Evolutionary conservation across 306 rosid species (phyloP), one percentile per base, ranked within the genome.

Genomic region (Arachis hypogaea): DNA sequence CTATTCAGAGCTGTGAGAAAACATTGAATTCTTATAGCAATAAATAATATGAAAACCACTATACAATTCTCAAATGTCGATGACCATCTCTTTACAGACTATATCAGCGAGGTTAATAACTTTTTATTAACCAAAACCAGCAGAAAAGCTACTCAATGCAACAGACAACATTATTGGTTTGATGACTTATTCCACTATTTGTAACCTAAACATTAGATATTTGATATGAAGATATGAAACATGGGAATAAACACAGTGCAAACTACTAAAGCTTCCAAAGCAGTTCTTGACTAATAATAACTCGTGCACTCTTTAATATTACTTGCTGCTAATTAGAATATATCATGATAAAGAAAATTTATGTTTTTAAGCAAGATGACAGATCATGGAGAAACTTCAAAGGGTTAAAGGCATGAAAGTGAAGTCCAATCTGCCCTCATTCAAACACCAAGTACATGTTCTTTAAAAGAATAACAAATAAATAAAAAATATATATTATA

Each of bases 271-370:
- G 36, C 59, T 59, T 71, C 67, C 38, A 29, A 59, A 59, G 3
- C 43, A 44, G 18, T 46, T 42, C 14, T 50, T 70, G 66, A 58
- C 7, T 56, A 50, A n/a, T 54, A 7, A 33, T 56, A 55, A 52
- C 22, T 71, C 59, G 30, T 62, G 63, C 0, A 9, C 9, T 45
- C 11, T 22, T 30, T 8, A 8, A 42, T n/a, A 59, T 45, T 46
- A 52, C 58, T 6, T 12, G 7, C 58, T n/a, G 58, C 6, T 52
- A 52, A 52, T 14, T 52, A 52, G 18, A 50, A 3, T 11, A 52
- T 4, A 52, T n/a, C 58, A n/a, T 52, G 58, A n/a, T 52, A n/a
- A 52, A 59, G 59, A 71, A 71, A 44, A 29, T 47, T 45, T 29
- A 47, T 59, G 36, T 3, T 72, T 47, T 71, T 45, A 59, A 47